Base-by-base conservation (phyloP, 139 green algal genomes). In the Pleodorina starrii region DNA sequence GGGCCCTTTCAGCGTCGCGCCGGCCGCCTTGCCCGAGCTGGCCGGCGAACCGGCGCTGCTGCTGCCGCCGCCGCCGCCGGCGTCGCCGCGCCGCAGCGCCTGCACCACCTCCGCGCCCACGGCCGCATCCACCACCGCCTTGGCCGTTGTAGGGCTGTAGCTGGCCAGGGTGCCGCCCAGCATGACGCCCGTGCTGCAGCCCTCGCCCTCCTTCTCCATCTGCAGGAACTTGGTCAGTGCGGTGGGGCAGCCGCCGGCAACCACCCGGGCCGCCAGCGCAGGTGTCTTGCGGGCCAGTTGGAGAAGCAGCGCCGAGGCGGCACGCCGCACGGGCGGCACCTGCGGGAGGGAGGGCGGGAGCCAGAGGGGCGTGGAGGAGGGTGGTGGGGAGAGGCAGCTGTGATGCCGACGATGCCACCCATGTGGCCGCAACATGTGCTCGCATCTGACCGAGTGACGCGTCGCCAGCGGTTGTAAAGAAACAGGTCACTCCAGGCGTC, bases 251-350 rank as follows among this genome's bases (percentile, higher is more conserved):
- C 92, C 92, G 54, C 51, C 57, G 17, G 12, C 38, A 59, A 63
- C 76, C 38, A 92, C 88, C 48, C 75, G 44, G 14, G 84, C 85
- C n/a, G 92, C 90, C 12, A 94, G 80, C 11, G 86, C 38, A 0
- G 90, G 88, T 4, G 92, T 93, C 90, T 94, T 94, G 44, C 90
- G 89, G 23, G 71, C 79, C 50, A 92, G 69, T 79, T 93, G 91
- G n/a, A 93, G 91, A 78, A 93, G 91, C 75, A 93, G 72, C 5
- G 88, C 88, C 11, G 82, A 72, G 2, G 91, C 88, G 40, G 91
- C 91, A n/a, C 88, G 91, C 6, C 91, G 84, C 14, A 93, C 87
- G 0, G 73, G n/a, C 11, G 91, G 88, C 48, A 87, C 90, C 77
- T 85, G 77, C 1, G 14, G 6, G 10, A 32, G 35, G 5, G 35